A percentile compares a stretch with the other conserved stretches of the same genome.
Conservation (phyloP, 495 filamentous ascomycete genomes). For the Xylaria castorea region DNA sequence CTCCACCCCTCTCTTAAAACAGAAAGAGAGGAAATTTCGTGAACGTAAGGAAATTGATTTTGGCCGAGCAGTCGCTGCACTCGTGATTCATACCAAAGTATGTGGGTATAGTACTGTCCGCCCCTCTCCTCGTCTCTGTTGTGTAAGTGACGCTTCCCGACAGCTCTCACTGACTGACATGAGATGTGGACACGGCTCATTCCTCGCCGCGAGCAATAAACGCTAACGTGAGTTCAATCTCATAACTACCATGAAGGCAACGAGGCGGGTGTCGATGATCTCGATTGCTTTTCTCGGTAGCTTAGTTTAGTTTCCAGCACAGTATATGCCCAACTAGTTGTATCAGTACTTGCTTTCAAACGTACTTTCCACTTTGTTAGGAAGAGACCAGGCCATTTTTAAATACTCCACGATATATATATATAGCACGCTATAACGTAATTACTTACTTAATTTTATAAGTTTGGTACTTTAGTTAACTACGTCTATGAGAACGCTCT, state of each 20-base stretch:
- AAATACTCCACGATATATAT: no score
- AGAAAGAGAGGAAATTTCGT: not conserved
- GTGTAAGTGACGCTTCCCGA: not conserved
- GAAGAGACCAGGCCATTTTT: not conserved
- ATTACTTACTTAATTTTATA: not conserved
- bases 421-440: not conserved
- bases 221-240: not conserved
- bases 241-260: not conserved
- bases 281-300: no score
- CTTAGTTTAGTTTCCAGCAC: no score
- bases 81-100: not conserved
- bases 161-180: not conserved
- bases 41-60: not conserved
- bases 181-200: not conserved
- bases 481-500: not conserved
- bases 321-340: not conserved
- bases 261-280: no score
- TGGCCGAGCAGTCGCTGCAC: not conserved
- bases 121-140: not conserved
- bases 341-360: not conserved
- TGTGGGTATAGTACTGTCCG: not conserved
- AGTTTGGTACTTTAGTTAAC: no score
- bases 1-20: not conserved
- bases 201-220: not conserved
- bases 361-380: not conserved